phyloP scores from a whole-genome alignment of 768 basidiomycete species.

The Tricholoma hemisulphureum region DNA sequence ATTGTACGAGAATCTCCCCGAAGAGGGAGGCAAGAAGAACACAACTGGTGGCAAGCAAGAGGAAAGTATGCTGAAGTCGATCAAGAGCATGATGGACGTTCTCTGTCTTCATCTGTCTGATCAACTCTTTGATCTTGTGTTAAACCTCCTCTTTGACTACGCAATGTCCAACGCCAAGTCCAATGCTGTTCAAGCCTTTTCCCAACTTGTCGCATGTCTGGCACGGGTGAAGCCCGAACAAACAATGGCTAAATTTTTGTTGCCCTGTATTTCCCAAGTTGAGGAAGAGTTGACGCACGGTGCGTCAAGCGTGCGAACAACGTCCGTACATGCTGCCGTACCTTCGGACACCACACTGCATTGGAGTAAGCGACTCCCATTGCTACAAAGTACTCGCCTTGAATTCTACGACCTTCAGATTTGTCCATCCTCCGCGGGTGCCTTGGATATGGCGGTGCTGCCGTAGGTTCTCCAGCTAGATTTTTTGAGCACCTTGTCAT shows the following conservation, averaged over 20 bases:
- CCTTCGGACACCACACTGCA: constrained; percentile 89
- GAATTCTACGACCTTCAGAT: constrained; percentile 42
- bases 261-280: constrained; percentile 73
- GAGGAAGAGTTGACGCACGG: constrained; percentile 86
- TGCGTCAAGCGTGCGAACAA: constrained; percentile 82
- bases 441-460: constrained; percentile 68
- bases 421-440: constrained; percentile 81
- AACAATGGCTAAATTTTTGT: constrained; percentile 77
- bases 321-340: constrained; percentile 67
- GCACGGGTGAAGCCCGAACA: constrained; percentile 75
- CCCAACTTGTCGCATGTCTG: constrained; percentile 82
- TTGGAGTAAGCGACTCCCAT: constrained; percentile 64
- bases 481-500: background rate
- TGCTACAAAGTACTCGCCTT: background rate
- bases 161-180: constrained; percentile 86
- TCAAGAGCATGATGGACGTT: constrained; percentile 78
- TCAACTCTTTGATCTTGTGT: constrained; percentile 76
- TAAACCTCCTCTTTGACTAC: constrained; percentile 84
- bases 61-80: constrained; percentile 72
- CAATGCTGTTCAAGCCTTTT: constrained; percentile 88
- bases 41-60: constrained; percentile 84
- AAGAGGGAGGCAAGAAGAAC: constrained; percentile 87
- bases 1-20: constrained; percentile 89
- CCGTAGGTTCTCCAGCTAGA: constrained; percentile 38
- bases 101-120: constrained; percentile 81